Percentiles rank a stretch among this genome's conserved stretches.
Conservation (phyloP, 2,329 filamentous ascomycete species). For the Aspergillus costaricaensis region DNA sequence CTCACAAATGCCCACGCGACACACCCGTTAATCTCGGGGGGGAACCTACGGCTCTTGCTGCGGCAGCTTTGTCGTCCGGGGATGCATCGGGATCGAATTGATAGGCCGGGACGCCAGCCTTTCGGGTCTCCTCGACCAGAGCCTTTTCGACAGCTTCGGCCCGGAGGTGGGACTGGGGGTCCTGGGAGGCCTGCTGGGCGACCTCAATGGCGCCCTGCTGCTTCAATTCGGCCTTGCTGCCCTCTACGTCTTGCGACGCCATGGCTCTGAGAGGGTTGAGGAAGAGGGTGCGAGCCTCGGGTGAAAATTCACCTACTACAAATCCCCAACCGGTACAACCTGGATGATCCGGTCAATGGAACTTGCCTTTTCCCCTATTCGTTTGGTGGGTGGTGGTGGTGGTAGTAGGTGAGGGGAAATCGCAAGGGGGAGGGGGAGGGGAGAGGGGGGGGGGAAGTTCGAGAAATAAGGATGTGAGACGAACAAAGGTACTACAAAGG, state of each 20-base stretch:
- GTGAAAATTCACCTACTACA: conserved; percentile 21
- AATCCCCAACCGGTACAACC: conserved; percentile 14
- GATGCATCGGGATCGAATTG: conserved; percentile 85
- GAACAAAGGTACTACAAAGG: background rate
- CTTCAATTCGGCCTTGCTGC: conserved; percentile 67
- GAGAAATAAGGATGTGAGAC: background rate
- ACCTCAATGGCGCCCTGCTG: conserved; percentile 78
- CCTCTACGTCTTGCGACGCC: conserved; percentile 34
- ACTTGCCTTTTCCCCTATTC: conserved; percentile 1
- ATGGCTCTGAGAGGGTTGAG: conserved; percentile 23
- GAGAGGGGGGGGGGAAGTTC: too few relatives aligned
- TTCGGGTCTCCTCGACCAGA: conserved; percentile 74
- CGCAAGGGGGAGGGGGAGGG: background rate
- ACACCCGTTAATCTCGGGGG: background rate
- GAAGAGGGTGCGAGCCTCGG: conserved; percentile 16
- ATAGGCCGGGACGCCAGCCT: conserved; percentile 77
- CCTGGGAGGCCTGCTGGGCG: conserved; percentile 53
- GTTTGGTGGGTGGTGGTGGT: background rate
- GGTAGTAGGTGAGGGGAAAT: conserved; percentile 4
- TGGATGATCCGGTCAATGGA: conserved; percentile 11
- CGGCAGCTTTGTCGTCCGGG: conserved; percentile 79
- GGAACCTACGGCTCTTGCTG: conserved; percentile 70
- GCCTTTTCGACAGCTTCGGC: conserved; percentile 71
- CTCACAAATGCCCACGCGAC: background rate
- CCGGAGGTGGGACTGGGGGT: conserved; percentile 68